These are phyloP conservation scores for Penicillium thymicola DNA, from an alignment of 2,329 filamentous ascomycete species.

Conservation along the genomic window DNA sequence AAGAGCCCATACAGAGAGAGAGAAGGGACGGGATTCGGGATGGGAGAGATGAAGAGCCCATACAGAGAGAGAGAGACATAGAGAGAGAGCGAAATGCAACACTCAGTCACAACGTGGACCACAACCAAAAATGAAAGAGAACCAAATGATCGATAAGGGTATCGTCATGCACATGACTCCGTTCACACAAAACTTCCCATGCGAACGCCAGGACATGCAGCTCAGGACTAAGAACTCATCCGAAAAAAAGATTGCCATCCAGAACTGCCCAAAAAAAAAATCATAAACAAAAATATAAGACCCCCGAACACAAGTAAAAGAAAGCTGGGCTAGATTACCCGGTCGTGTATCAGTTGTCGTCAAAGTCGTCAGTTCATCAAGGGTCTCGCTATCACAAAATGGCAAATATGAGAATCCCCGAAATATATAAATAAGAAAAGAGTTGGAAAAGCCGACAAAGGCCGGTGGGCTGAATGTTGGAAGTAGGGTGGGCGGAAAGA, in stretches of 20 bases:
- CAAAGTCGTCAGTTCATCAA: conserved; percentile 38
- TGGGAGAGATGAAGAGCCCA: not conserved
- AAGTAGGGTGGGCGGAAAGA: not conserved
- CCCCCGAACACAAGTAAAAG: conserved; percentile 24
- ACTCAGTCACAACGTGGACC: conserved; percentile 18
- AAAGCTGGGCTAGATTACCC: conserved; percentile 13
- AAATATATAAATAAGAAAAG: conserved; percentile 18
- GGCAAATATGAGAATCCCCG: conserved; percentile 13
- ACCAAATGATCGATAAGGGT: conserved; percentile 29
- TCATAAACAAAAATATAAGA: conserved; percentile 25
- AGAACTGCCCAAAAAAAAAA: conserved; percentile 3
- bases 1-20: too few species aligned
- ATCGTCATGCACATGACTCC: conserved; percentile 34
- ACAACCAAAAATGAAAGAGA: conserved; percentile 22
- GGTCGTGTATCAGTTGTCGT: conserved; percentile 36
- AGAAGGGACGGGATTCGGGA: too few species aligned
- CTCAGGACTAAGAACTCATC: conserved; percentile 13
- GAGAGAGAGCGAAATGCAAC: not conserved
- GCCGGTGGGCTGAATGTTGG: not conserved
- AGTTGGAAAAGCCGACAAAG: not conserved
- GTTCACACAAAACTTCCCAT: conserved; percentile 26
- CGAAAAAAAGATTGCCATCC: conserved; percentile 17
- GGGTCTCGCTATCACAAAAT: conserved; percentile 14
- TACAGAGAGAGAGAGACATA: not conserved
- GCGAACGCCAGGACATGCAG: conserved; percentile 32